Evolutionary conservation across 1,284 basidiomycete species (phyloP).

Genomic region (Ceratobasidium sp.): DNA sequence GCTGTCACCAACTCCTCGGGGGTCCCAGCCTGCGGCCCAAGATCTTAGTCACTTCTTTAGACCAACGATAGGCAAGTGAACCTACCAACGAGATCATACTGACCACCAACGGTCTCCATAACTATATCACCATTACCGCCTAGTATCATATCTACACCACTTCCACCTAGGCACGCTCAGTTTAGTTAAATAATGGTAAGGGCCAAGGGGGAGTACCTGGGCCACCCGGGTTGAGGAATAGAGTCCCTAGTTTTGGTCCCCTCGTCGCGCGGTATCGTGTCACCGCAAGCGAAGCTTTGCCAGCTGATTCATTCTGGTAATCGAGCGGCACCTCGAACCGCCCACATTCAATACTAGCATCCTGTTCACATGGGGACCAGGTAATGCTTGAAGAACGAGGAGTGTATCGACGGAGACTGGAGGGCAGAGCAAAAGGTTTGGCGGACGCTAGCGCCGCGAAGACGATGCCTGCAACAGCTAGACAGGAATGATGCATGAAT

Average conservation of each 20-base stretch:
- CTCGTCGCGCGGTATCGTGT: constrained; percentile 14
- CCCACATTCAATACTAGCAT: constrained; percentile 2
- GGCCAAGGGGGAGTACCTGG: not conserved
- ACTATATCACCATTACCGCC: not conserved
- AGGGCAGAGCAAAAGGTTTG: not conserved
- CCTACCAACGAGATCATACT: constrained; percentile 24
- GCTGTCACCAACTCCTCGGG: constrained; percentile 44
- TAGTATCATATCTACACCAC: not conserved
- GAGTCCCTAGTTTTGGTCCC: constrained; percentile 18
- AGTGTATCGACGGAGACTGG: not conserved
- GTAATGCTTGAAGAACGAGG: not conserved
- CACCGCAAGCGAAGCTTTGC: constrained; percentile 33
- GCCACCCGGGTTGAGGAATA: constrained; percentile 40
- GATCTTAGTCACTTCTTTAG: not conserved
- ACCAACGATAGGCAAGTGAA: not conserved
- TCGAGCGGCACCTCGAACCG: constrained; percentile 39
- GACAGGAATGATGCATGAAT: not conserved
- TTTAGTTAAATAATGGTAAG: too few species aligned
- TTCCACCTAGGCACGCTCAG: not conserved
- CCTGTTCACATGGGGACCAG: not conserved
- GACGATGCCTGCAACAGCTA: not conserved
- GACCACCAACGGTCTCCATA: not conserved
- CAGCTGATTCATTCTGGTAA: constrained; percentile 18
- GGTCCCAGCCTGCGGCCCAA: constrained; percentile 44
- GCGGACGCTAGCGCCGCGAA: not conserved